Percentiles rank a stretch among this genome's conserved stretches.
These are phyloP conservation scores for Globisporangium echinulatum DNA, from an alignment of 352 stramenopile genomes.

Conservation along the genomic window DNA sequence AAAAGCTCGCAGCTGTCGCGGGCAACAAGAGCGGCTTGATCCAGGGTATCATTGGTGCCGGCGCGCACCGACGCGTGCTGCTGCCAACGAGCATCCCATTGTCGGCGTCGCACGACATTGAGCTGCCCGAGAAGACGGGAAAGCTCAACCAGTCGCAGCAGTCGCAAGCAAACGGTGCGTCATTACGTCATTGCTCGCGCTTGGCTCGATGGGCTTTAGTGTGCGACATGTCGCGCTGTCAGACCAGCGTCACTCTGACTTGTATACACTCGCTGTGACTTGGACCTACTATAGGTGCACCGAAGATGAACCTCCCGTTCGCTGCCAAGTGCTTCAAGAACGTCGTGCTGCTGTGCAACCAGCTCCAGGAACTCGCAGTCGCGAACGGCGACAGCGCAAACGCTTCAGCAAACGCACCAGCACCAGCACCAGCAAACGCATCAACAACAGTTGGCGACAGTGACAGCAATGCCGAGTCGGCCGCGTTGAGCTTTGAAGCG, in stretches of 20 bases:
- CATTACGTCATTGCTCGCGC: neutral
- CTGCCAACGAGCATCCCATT: conserved; percentile 61
- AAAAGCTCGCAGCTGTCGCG: conserved; percentile 41
- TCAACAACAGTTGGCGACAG: conserved; percentile 14
- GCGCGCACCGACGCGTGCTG: conserved; percentile 76
- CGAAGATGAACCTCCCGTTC: conserved; percentile 82
- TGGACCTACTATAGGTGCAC: conserved; percentile 15
- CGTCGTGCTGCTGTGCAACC: conserved; percentile 73
- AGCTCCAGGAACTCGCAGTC: conserved; percentile 45
- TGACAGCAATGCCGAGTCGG: conserved; percentile 15
- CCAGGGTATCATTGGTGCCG: conserved; percentile 68
- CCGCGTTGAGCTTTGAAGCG: conserved; percentile 36
- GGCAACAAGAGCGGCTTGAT: conserved; percentile 83
- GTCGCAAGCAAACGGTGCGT: conserved; percentile 22
- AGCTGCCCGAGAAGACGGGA: conserved; percentile 51
- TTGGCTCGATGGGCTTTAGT: too few species aligned
- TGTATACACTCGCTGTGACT: neutral
- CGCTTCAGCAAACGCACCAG: neutral
- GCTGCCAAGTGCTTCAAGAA: conserved; percentile 88
- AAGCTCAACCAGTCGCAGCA: conserved; percentile 29
- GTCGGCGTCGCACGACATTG: conserved; percentile 56
- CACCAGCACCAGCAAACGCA: conserved; percentile 4
- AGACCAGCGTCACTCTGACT: neutral
- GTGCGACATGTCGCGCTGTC: too few species aligned
- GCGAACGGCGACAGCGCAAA: conserved; percentile 21